These are phyloP conservation scores for Blastobotrys robertii DNA, from an alignment of 805 yeast species.

Conservation along the genomic window DNA sequence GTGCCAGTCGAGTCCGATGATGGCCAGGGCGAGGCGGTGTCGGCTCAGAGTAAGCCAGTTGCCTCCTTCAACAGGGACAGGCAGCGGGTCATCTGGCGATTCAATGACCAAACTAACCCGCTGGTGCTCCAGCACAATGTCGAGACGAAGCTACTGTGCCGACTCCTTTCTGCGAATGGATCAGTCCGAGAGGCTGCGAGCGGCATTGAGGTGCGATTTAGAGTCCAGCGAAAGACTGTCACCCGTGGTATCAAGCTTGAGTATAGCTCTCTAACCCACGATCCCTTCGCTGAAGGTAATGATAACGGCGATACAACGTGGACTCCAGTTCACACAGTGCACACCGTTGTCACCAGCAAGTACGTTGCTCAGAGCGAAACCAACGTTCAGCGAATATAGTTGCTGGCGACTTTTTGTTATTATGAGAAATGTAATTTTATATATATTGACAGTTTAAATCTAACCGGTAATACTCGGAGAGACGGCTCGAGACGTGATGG, in stretches of 20 bases:
- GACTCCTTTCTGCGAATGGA: slow-evolving; percentile 67
- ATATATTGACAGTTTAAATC: no score
- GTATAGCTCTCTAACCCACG: slow-evolving; percentile 5
- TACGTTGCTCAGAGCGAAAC: slow-evolving; percentile 3
- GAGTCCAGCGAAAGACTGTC: not conserved
- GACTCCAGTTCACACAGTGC: not conserved
- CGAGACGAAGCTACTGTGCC: slow-evolving; percentile 71
- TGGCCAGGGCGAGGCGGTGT: slow-evolving; percentile 42
- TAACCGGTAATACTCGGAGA: no score
- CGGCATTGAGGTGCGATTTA: slow-evolving; percentile 53
- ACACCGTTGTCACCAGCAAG: not conserved
- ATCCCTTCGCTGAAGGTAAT: slow-evolving; percentile 13
- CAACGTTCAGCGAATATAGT: not conserved
- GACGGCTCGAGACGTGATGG: no score
- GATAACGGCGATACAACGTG: slow-evolving; percentile 3
- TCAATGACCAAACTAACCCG: slow-evolving; percentile 21
- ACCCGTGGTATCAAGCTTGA: slow-evolving; percentile 4
- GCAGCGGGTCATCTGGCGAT: slow-evolving; percentile 81
- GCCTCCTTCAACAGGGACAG: slow-evolving; percentile 85
- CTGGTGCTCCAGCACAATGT: slow-evolving; percentile 29
- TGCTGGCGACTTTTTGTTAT: no score
- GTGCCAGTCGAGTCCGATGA: slow-evolving; percentile 38
- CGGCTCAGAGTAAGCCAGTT: slow-evolving; percentile 83
- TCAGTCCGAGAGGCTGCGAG: slow-evolving; percentile 59
- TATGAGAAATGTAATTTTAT: no score